phyloP scores from a whole-genome alignment of 352 stramenopile genomes.

The Globisporangium iwayamae region DNA sequence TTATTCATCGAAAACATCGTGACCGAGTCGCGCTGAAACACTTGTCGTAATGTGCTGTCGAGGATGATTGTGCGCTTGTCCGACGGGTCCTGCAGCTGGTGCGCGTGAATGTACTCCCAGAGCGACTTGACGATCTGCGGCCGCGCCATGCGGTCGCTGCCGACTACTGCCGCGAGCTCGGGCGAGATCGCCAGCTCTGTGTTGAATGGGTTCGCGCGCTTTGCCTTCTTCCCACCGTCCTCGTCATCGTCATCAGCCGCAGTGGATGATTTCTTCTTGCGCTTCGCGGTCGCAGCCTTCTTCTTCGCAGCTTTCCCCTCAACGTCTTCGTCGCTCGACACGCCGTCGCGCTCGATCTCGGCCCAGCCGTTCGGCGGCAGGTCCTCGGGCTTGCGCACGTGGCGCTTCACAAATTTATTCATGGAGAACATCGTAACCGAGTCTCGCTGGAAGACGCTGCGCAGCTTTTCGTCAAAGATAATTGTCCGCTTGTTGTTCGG shows the following conservation, averaged over 20 bases:
- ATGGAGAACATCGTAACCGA: conserved; percentile 88
- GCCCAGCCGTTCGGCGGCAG: conserved; percentile 61
- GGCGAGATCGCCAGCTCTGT: conserved; percentile 72
- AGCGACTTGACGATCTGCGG: conserved; percentile 93
- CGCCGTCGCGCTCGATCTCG: conserved; percentile 70
- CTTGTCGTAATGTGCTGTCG: conserved; percentile 81
- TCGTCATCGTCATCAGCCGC: conserved; percentile 33
- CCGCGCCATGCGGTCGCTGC: conserved; percentile 79
- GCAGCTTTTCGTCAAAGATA: conserved; percentile 85
- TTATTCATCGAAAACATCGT: conserved; percentile 91
- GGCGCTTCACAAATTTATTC: conserved; percentile 88
- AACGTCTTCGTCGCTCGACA: conserved; percentile 80
- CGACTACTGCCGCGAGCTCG: conserved; percentile 72
- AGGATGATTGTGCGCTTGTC: conserved; percentile 93
- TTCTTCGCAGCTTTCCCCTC: conserved; percentile 61
- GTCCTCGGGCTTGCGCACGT: conserved; percentile 73
- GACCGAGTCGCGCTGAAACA: conserved; percentile 82
- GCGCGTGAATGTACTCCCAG: conserved; percentile 95
- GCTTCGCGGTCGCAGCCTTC: conserved; percentile 51
- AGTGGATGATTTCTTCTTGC: conserved; percentile 33
- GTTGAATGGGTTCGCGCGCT: conserved; percentile 68
- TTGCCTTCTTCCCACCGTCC: conserved; percentile 45
- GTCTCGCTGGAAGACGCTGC: conserved; percentile 73
- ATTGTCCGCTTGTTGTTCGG: conserved; percentile 93
- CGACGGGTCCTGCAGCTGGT: conserved; percentile 93